Percentiles rank a stretch among this genome's conserved stretches.
Conservation (phyloP, 169 alveolate species). For the Plasmodium vivax region DNA sequence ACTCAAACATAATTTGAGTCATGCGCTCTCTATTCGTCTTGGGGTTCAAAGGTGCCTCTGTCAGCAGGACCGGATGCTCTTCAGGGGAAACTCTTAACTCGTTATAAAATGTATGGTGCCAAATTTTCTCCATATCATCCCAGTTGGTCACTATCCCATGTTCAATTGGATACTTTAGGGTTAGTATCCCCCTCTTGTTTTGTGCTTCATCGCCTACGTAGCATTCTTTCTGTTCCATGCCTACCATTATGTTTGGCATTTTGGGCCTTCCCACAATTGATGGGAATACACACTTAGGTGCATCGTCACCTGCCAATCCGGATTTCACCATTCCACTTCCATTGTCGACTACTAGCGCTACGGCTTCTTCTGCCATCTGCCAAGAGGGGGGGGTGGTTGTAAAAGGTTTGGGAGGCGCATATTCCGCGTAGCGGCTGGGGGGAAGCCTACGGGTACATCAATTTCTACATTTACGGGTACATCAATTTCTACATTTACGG, state of each 20-base stretch:
- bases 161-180: slow-evolving; percentile 98
- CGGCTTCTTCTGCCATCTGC: slow-evolving; percentile 74
- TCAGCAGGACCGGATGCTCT: slow-evolving; percentile 96
- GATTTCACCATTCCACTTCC: slow-evolving; percentile 99
- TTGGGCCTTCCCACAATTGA: slow-evolving; percentile 98
- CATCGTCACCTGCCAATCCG: slow-evolving; percentile 99
- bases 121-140: slow-evolving; percentile 99
- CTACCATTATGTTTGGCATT: slow-evolving; percentile 95
- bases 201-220: slow-evolving; percentile 99
- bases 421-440: not conserved
- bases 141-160: slow-evolving; percentile 99
- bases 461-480: not conserved
- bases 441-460: not conserved
- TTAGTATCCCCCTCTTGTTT: slow-evolving; percentile 97
- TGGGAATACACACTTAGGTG: slow-evolving; percentile 99
- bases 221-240: slow-evolving; percentile 96
- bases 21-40: slow-evolving; percentile 97
- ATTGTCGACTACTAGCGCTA: slow-evolving; percentile 97
- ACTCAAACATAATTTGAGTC: slow-evolving; percentile 98
- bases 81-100: slow-evolving; percentile 97
- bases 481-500: too few species aligned
- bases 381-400: not conserved
- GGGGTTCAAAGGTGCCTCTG: slow-evolving; percentile 99
- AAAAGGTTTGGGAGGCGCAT: not conserved
- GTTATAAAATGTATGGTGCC: slow-evolving; percentile 98